Conservation (phyloP, 2,329 filamentous ascomycete genomes). For the Aspergillus ochraceus region DNA sequence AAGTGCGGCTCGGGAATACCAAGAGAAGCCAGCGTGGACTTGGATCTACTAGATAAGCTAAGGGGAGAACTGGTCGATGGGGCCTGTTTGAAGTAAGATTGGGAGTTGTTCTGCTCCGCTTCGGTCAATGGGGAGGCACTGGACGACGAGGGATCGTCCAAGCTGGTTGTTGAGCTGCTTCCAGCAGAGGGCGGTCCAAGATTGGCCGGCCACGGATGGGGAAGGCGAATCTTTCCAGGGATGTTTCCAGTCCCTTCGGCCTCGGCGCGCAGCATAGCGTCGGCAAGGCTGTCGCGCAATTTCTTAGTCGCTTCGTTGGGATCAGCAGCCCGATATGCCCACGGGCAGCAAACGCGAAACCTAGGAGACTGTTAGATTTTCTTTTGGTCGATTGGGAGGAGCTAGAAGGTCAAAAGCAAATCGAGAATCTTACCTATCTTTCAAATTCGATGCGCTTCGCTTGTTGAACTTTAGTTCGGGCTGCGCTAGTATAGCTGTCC, state of each 20-base stretch:
- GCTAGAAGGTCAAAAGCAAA: too few relatives aligned
- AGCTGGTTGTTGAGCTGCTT: constrained; percentile 13
- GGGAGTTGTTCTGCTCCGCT: constrained; percentile 12
- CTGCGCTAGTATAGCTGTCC: constrained; percentile 62
- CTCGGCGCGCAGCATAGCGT: constrained; percentile 33
- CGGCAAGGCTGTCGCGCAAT: constrained; percentile 38
- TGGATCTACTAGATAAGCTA: constrained; percentile 33
- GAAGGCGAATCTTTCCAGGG: constrained; percentile 26
- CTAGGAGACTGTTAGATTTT: constrained; percentile 21
- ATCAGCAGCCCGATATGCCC: constrained; percentile 44
- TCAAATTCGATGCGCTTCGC: constrained; percentile 62
- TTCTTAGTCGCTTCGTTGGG: constrained; percentile 38
- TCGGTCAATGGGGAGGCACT: constrained; percentile 21
- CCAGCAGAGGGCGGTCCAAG: constrained; percentile 16
- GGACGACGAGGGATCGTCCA: constrained; percentile 19
- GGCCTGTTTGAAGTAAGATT: constrained; percentile 13
- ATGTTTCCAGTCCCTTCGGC: constrained; percentile 23
- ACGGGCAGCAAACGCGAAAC: constrained; percentile 57
- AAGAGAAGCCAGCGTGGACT: constrained; percentile 37
- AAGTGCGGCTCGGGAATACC: constrained; percentile 53
- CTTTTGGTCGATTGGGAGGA: neutral
- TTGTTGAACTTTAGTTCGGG: constrained; percentile 58
- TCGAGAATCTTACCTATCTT: constrained; percentile 51
- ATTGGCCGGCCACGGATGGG: constrained; percentile 23
- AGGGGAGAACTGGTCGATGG: constrained; percentile 26